These are phyloP conservation scores for Rhizopogon vinicolor DNA, from an alignment of 768 basidiomycete species.

Conservation along the genomic window DNA sequence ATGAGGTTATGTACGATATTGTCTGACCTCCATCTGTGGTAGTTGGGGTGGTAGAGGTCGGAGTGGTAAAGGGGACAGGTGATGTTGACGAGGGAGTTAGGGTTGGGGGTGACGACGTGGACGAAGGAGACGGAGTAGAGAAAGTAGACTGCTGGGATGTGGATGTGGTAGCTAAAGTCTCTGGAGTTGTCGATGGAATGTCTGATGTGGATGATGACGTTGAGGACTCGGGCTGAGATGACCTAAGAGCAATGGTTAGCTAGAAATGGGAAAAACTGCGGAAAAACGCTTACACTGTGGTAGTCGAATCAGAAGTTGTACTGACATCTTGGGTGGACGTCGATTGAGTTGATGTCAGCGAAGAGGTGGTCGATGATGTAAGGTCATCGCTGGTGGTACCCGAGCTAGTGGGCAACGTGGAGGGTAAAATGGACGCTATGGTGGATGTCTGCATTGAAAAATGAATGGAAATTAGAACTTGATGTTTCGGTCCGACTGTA, in stretches of 20 bases:
- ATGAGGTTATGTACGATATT: conserved; percentile 9
- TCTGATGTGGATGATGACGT: not conserved
- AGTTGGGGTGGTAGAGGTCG: conserved; percentile 4
- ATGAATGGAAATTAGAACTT: not conserved
- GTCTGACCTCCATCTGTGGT: not conserved
- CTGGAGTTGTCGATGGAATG: not conserved
- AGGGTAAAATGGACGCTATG: not conserved
- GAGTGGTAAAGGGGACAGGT: not conserved
- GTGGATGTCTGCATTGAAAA: not conserved
- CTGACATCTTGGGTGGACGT: not conserved
- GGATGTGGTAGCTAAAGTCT: not conserved
- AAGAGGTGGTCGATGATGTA: not conserved
- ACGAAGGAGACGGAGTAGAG: not conserved
- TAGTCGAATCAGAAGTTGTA: not conserved
- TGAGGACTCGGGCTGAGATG: not conserved
- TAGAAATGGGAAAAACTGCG: too few species aligned
- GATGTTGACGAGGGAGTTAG: not conserved
- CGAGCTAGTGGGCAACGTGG: not conserved
- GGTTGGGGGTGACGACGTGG: conserved; percentile 4
- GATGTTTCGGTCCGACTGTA: not conserved
- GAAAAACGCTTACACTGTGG: conserved; percentile 12
- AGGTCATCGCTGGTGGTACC: not conserved
- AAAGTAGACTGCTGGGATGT: not conserved
- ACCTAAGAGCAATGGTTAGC: not conserved
- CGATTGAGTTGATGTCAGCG: not conserved